Conservation (phyloP, 2,329 filamentous ascomycete genomes). For the Alternaria arbusti region DNA sequence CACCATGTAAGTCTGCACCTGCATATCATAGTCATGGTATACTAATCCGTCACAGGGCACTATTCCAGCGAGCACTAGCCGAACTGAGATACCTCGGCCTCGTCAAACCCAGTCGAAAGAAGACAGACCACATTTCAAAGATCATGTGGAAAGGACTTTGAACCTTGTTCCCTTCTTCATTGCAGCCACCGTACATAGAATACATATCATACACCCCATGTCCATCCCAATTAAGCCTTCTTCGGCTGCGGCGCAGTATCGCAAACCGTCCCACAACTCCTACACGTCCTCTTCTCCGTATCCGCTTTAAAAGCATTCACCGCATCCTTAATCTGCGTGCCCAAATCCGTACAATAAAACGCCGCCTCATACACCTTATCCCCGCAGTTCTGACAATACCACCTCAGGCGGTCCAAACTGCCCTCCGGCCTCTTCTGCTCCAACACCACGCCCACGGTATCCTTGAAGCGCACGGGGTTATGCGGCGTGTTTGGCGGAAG, state of each 20-base stretch:
- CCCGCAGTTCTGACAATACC: slow-evolving; percentile 81
- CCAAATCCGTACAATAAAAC: slow-evolving; percentile 89
- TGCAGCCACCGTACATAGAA: slow-evolving; percentile 7
- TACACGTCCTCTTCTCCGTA: slow-evolving; percentile 74
- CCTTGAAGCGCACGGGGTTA: slow-evolving; percentile 89
- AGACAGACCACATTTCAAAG: slow-evolving; percentile 90
- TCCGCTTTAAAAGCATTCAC: slow-evolving; percentile 81
- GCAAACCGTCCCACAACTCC: slow-evolving; percentile 76
- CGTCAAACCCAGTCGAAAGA: slow-evolving; percentile 87
- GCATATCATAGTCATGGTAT: not conserved
- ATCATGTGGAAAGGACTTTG: slow-evolving; percentile 77
- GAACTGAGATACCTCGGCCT: slow-evolving; percentile 87
- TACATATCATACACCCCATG: slow-evolving; percentile 9
- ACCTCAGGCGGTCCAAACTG: slow-evolving; percentile 79
- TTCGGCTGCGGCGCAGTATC: slow-evolving; percentile 66
- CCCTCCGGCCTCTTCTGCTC: slow-evolving; percentile 79
- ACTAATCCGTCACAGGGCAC: slow-evolving; percentile 54
- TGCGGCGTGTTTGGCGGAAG: slow-evolving; percentile 94
- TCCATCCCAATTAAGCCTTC: slow-evolving; percentile 10
- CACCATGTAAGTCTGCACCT: slow-evolving; percentile 50
- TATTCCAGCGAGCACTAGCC: slow-evolving; percentile 85
- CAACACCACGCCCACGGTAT: slow-evolving; percentile 92
- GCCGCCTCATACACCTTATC: slow-evolving; percentile 81
- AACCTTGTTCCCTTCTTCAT: not conserved
- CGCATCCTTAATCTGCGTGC: slow-evolving; percentile 91